Base-by-base conservation (phyloP, 2,329 filamentous ascomycete species). In the Immersiporthe knoxdaviesiana region DNA sequence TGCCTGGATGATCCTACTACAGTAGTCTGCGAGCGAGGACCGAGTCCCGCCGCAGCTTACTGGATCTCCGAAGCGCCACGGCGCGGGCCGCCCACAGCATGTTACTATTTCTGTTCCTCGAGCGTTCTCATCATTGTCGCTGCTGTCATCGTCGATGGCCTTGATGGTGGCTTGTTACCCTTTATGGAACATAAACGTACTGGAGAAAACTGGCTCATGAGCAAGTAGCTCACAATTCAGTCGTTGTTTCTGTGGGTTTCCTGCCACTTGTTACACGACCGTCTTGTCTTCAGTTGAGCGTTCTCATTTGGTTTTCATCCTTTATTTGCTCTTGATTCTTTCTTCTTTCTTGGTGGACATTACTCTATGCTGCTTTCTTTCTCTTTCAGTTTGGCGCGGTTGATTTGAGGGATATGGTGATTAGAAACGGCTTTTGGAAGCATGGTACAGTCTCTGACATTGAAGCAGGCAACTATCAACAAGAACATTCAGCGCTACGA, bases 401-500 rank as follows among this genome's bases (percentile, higher is more conserved):
- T 30, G 14, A 16, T 18, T 8, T 8, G 27, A 56, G 24, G 14
- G 11, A 3, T 8, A 2, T 30, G 24, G 5, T 18, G 52, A 32
- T 56, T 56, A 56, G 52, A 5, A 2, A 30, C 7, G 52, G 12
- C 52, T 56, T 18, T 12, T 30, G 21, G 52, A 30, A 6, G 14
- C 52, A 14, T 30, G 14, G 18, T 56, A 32, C 39, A 65, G 65
- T 41, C 30, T 61, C 64, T 27, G 39, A 41, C 74, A 54, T 41
- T 2, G 16, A 10, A 39, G 10, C 30, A 87, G 84, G 84, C 79
- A 73, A 81, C 82, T 69, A 81, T 84, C 72, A 84, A 84, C 75
- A 82, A 79, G 71, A 79, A 84, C 67, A 84, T 85, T 69, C 81
- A 80, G 66, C 85, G 87, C 27, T 88, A 85, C 78, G 88, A 89